Percentiles rank a stretch among this genome's conserved stretches.
phyloP scores from a whole-genome alignment of 2,329 filamentous ascomycete species.

The Bertia moriformis region DNA sequence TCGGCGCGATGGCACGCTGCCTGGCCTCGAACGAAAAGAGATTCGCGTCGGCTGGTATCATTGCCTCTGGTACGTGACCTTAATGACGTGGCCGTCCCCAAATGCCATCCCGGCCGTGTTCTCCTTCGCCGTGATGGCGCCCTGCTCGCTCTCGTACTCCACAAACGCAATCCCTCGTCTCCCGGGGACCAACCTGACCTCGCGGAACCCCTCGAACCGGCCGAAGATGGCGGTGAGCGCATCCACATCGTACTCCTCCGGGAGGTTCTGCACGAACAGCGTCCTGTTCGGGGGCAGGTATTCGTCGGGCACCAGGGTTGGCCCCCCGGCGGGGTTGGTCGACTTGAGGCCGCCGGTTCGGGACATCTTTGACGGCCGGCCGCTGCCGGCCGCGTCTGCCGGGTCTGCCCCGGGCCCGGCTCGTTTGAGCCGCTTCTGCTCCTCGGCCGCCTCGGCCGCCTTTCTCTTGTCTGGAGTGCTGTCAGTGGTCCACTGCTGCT shows the following conservation, averaged over 20 bases:
- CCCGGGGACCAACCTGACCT: slow-evolving; percentile 78
- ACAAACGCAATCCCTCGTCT: slow-evolving; percentile 85
- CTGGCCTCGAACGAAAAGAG: too few relatives aligned
- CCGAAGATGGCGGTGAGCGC: slow-evolving; percentile 68
- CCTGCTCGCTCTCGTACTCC: slow-evolving; percentile 82
- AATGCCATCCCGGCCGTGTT: slow-evolving; percentile 74
- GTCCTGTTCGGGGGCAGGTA: slow-evolving; percentile 96
- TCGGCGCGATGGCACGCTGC: too few relatives aligned
- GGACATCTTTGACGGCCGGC: slow-evolving; percentile 54
- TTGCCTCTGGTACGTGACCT: slow-evolving; percentile 92
- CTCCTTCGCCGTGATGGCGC: slow-evolving; percentile 87
- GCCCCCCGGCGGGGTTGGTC: slow-evolving; percentile 43
- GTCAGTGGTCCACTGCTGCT: slow-evolving; percentile 2
- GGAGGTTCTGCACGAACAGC: slow-evolving; percentile 82
- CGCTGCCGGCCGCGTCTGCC: slow-evolving; percentile 15
- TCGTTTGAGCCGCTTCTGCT: slow-evolving; percentile 63
- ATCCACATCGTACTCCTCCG: slow-evolving; percentile 73
- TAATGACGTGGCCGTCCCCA: slow-evolving; percentile 65
- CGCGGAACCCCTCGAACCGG: slow-evolving; percentile 83
- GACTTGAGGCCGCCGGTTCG: slow-evolving; percentile 64
- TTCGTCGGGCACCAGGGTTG: slow-evolving; percentile 81
- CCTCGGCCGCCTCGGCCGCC: slow-evolving; percentile 65
- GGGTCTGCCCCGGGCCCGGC: slow-evolving; percentile 24
- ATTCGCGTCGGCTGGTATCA: too few relatives aligned
- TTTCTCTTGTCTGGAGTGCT: slow-evolving; percentile 52